Evolutionary conservation across 371 early-diverging fungal genomes (phyloP).

Genomic region (Mucor racemosus): DNA sequence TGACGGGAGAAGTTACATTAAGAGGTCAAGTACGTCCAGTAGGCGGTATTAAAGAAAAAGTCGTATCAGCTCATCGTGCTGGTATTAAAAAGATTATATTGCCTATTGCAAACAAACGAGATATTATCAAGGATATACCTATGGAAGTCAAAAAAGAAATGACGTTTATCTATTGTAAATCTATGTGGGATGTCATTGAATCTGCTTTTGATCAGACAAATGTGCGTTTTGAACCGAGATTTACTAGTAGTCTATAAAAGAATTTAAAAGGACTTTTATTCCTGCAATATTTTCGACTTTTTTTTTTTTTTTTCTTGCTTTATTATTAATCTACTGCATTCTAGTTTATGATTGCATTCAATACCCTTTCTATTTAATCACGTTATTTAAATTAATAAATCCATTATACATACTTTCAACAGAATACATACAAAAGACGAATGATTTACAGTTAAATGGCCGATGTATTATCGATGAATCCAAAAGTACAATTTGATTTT

Average conservation of each 20-base stretch:
- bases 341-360: too few relatives aligned
- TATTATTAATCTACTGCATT: too few relatives aligned
- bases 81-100: slow-evolving; percentile 65
- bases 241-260: slow-evolving; percentile 32
- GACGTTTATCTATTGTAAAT: slow-evolving; percentile 68
- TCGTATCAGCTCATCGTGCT: slow-evolving; percentile 82
- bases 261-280: not conserved
- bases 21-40: slow-evolving; percentile 84
- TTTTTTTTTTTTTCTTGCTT: too few relatives aligned
- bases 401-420: not conserved
- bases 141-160: slow-evolving; percentile 61
- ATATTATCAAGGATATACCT: slow-evolving; percentile 69
- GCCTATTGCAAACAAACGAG: slow-evolving; percentile 59
- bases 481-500: too few relatives aligned
- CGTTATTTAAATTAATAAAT: too few relatives aligned
- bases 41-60: slow-evolving; percentile 90
- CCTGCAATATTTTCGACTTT: too few relatives aligned
- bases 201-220: slow-evolving; percentile 55
- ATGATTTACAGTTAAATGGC: not conserved
- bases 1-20: slow-evolving; percentile 91
- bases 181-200: slow-evolving; percentile 69
- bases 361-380: too few relatives aligned
- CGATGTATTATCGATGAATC: not conserved
- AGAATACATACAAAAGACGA: not conserved
- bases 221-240: slow-evolving; percentile 17